Base-by-base conservation (phyloP, 108 stramenopile species). In the Pseudonitzschia multistriata region DNA sequence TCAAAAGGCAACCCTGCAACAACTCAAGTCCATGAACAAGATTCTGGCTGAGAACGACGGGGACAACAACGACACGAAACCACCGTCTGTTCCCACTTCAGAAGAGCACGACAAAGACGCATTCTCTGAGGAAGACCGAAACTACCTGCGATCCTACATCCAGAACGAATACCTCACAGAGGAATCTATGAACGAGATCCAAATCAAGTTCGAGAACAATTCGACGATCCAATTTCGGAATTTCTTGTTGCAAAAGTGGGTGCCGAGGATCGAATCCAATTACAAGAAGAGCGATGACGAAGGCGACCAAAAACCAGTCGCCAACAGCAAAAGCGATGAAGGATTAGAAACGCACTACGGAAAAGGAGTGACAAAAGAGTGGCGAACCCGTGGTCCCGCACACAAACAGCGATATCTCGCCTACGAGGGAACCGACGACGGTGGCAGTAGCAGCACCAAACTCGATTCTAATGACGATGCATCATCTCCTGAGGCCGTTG, bases 401-500 rank as follows among this genome's bases (percentile, higher is more conserved):
- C 98, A 97, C 74, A 96, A 94, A 63, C 96, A 96, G 63, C 83
- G 98, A 62, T 95, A 88, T 76, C 70, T 97, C 25, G 80, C 84
- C 66, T 93, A 79, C 35, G 61, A 48, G 30, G 65, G 14, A 15
- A 29, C 28, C 31, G 30, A 34, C 35, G 49, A 56, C 28, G 31
- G 30, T 5, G 19, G 17, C 3, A 10, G 49, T 48, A 56, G 55
- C 33, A 29, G 28, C 49, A 11, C 27, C 24, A 7, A 49, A 62
- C 64, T 37, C 7, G 42, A 61, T 30, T 60, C 69, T 29, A 56
- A 39, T 31, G 74, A 48, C 36, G 45, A 70, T 67, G n/a, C 37
- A 8, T 37, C 37, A 8, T 37, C 37, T 5, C 8, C 37, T 5
- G 37, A 37, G 8, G 60, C 57, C 45, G 65, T 27, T 5, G 87